Base-by-base conservation (phyloP, 139 green algal genomes). In the Coelastrella sp. region DNA sequence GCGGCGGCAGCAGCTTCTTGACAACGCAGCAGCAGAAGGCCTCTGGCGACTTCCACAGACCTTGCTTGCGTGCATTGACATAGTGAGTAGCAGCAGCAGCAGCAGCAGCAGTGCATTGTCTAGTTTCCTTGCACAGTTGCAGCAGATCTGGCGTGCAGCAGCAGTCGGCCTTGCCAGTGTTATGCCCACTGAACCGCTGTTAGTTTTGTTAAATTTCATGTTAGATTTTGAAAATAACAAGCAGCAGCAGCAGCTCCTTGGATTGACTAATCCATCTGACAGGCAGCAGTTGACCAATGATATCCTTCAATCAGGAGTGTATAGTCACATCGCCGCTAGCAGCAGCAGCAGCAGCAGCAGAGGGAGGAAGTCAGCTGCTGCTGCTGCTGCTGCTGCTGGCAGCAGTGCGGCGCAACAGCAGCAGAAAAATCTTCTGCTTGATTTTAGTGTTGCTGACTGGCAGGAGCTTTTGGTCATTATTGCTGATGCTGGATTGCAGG, bases 1-100 rank as follows among this genome's bases (percentile, higher is more conserved):
- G 73, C 73, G n/a, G 19, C 48, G n/a, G 43, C 72, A 79, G 72
- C 72, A 79, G 43, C 43, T 81, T 30, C 17, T 68, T 34, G 48
- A 48, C 23, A 59, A 0, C 21, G 73, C 73, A 66, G 73, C 48
- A 67, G 50, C 73, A 50, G 48, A 66, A 9, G 48, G 50, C 19
- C 25, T 68, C 32, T 68, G 73, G 73, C 73, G 62, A 17, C 19
- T 50, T 30, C 48, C 50, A 25, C 73, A 68, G 48, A 9, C 5
- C 19, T 9, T 81, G 4, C 30, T 40, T 7, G 5, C 50, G 3
- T 25, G 30, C 32, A 27, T 67, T 5, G 45, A 81, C 21, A 32
- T 48, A 2, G 15, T 79, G 17, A 38, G 43, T 64, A 13, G 45
- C 43, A 41, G 72, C 72, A 62, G 72, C n/a, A n/a, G n/a, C n/a